Evolutionary conservation across 768 basidiomycete species (phyloP).

Genomic region (Pulveroboletus sp.): DNA sequence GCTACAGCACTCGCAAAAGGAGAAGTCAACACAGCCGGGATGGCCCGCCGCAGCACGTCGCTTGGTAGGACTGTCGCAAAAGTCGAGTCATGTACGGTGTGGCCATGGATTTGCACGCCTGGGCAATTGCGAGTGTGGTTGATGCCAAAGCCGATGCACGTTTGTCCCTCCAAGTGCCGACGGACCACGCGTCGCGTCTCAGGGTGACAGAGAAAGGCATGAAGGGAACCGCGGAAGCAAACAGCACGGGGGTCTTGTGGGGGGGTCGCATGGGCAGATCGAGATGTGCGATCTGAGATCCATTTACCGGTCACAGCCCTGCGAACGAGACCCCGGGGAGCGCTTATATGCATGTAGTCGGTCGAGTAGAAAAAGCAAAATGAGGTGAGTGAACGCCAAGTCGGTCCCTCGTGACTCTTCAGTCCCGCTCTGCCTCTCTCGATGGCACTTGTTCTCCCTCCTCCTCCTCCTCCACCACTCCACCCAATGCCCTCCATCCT

Average conservation of each 20-base stretch:
- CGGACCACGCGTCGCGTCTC: no score
- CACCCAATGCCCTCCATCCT: constrained; percentile 14
- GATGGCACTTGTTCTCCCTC: constrained; percentile 7
- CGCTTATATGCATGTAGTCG: neutral
- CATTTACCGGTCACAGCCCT: constrained; percentile 14
- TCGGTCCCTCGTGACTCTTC: no score
- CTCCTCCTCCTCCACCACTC: neutral
- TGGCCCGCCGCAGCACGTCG: no score
- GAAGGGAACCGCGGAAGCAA: neutral
- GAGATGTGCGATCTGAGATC: constrained; percentile 15
- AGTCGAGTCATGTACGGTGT: no score
- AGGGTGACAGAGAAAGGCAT: neutral
- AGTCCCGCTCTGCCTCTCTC: neutral
- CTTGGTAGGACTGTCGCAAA: no score
- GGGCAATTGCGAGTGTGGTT: no score
- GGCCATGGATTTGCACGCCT: no score
- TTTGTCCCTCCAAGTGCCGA: no score
- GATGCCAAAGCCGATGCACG: no score
- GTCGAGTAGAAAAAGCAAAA: constrained; percentile 13
- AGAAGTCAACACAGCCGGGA: no score
- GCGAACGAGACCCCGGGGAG: constrained; percentile 18
- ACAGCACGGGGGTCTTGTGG: neutral
- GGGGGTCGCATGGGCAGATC: neutral
- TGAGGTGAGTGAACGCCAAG: neutral
- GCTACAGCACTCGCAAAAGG: no score